phyloP scores from a whole-genome alignment of 768 basidiomycete species.

The Russula ochroleuca region DNA sequence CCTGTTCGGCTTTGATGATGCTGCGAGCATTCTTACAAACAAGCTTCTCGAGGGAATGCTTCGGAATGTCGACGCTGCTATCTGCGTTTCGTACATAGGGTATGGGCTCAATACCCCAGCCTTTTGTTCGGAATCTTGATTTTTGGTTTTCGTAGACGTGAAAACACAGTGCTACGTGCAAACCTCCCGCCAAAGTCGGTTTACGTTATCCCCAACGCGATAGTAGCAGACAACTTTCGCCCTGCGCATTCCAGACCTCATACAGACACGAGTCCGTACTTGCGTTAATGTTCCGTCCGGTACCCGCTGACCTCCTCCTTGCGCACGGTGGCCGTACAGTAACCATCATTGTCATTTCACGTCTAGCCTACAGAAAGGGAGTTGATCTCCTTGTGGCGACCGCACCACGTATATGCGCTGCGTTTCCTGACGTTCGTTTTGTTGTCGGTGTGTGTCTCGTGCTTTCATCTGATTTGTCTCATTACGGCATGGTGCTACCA shows the following conservation, averaged over 20 bases:
- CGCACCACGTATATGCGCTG: slow-evolving; percentile 81
- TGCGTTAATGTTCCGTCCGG: background rate
- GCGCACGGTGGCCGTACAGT: slow-evolving; percentile 44
- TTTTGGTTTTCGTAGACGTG: slow-evolving; percentile 59
- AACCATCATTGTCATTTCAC: slow-evolving; percentile 85
- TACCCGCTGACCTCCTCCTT: background rate
- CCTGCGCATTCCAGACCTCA: slow-evolving; percentile 49
- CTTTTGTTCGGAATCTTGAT: background rate
- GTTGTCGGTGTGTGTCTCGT: slow-evolving; percentile 58
- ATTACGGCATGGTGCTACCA: slow-evolving; percentile 32
- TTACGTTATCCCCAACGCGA: slow-evolving; percentile 91
- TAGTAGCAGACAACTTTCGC: slow-evolving; percentile 81
- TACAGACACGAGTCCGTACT: slow-evolving; percentile 53
- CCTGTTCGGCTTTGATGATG: slow-evolving; percentile 94
- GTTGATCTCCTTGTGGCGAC: slow-evolving; percentile 92
- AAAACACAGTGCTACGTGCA: slow-evolving; percentile 91
- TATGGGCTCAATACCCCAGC: slow-evolving; percentile 36
- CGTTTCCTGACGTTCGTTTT: slow-evolving; percentile 84
- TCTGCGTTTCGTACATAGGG: slow-evolving; percentile 98
- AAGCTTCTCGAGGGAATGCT: slow-evolving; percentile 85
- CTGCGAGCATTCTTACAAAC: slow-evolving; percentile 95
- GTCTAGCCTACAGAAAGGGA: slow-evolving; percentile 93
- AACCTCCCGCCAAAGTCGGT: slow-evolving; percentile 58
- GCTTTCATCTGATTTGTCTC: slow-evolving; percentile 2
- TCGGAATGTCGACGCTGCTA: slow-evolving; percentile 88